Evolutionary conservation across 345 rosid species (phyloP), one percentile per base, ranked within the genome.

Genomic region (Eucalyptus marginata): DNA sequence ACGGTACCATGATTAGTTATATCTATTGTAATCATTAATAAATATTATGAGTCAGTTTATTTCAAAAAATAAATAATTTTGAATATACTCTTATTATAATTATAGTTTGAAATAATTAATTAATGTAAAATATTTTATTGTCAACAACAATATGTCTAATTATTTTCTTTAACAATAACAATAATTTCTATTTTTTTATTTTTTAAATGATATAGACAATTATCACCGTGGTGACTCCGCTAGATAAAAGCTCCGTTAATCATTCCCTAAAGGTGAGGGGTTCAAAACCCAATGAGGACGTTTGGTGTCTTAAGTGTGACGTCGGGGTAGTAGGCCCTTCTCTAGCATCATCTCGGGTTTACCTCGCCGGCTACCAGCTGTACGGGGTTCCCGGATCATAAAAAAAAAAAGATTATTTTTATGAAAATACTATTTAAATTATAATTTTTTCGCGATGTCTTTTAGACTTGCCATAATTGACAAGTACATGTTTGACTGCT

Each of bases 1-100:
- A 40, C 1, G 1, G 0, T 76, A 10, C 13, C 15, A 3, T 20
- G 13, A 36, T 18, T 3, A 71, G 8, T 36, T 18, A 36, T 16
- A 71, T 36, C 8, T 10, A 36, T 36, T 0, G 1, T 4, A 5
- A 18, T 36, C 14, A 20, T 71, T 71, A 36, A 36, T 10, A 20
- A 71, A 71, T 76, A 36, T 36, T 2, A 18, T 36, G 27, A 43
- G 3, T 10, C 25, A 0, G 0, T 36, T 36, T 40, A 11, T 76
- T 76, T 76, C 0, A 13, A 5, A 10, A 71, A 76, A 76, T 18
- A 33, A 68, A 33, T 62, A 0, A 62, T 29, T 29, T 27, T 6
- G 4, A 62, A 59, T 24, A 25, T 59, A 6, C 7, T 62, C 31
- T 62, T 13, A 52, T n/a, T 64, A 14, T 14, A 64, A 64, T 59